Evolutionary conservation across 495 filamentous ascomycete species (phyloP), one percentile per base, ranked within the genome.

Genomic region (Penicillium turbatum): DNA sequence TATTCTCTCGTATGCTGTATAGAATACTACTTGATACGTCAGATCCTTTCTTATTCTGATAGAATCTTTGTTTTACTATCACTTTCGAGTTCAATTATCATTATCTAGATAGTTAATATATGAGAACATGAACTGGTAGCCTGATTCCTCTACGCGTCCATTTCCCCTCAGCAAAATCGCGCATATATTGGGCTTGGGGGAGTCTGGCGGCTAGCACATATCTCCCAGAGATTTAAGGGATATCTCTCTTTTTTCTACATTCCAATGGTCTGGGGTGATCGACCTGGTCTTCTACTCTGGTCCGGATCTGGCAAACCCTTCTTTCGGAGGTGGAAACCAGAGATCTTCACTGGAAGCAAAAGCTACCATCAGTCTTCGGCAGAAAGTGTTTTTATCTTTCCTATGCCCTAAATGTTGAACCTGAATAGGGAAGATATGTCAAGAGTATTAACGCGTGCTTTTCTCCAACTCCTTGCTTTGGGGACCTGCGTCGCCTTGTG

Each of bases 251-350:
- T 21, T 31, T 15, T 27, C 46, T n/a, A 56, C 63, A 65, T 65
- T 65, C 63, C 63, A 63, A 40, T 37, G 59, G 36, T 41, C 61
- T 45, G 54, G 55, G 51, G 36, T 40, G 47, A 54, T 56, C 57
- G 27, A 44, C 41, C 52, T 52, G 45, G 48, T 47, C 42, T 17
- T 50, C 34, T 44, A 12, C 37, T 36, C 15, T 52, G 9, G 2
- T 15, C 41, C 51, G 49, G 26, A 51, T 51, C 48, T 42, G 26
- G 37, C 48, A 35, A 32, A 5, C 49, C 37, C 31, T 17, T 26
- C 30, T 24, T 24, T 24, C 21, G 21, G 21, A 31, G 42, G 31
- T 30, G 49, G 44, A 53, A 59, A 55, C 55, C 48, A 51, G 43
- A 44, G 43, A 44, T 42, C 11, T 35, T 35, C 32, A 34, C 27